These are phyloP conservation scores for Fusarium napiforme DNA, from an alignment of 2,329 filamentous ascomycete genomes.

Conservation along the genomic window DNA sequence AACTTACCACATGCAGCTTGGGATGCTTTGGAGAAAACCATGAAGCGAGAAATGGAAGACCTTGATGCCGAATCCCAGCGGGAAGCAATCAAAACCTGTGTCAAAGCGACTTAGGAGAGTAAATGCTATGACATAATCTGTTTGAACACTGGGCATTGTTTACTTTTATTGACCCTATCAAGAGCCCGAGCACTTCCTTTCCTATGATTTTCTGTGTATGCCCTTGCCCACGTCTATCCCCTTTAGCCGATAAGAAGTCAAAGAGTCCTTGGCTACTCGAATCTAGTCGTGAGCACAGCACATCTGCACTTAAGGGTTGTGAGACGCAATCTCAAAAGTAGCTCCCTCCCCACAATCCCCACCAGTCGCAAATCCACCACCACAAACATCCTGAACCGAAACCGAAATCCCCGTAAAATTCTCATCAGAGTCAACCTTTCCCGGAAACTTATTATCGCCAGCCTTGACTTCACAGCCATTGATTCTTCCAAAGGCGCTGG, in stretches of 20 bases:
- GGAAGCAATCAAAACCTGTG: fast-evolving
- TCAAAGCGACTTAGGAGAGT: fast-evolving
- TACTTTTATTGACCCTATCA: neutral
- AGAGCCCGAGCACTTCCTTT: no score
- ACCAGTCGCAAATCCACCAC: neutral
- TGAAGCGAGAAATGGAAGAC: neutral
- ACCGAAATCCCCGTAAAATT: neutral
- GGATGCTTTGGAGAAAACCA: neutral
- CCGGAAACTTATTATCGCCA: neutral
- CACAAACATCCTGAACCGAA: neutral
- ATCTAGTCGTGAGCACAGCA: no score
- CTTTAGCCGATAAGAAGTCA: no score
- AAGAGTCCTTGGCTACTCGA: no score
- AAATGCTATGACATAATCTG: fast-evolving
- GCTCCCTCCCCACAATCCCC: neutral
- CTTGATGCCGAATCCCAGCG: fast-evolving
- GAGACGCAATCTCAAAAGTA: neutral
- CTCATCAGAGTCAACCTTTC: neutral
- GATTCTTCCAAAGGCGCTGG: neutral
- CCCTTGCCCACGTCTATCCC: no score
- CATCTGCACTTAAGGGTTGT: neutral
- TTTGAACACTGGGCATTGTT: fast-evolving
- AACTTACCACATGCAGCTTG: neutral
- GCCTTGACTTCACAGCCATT: neutral
- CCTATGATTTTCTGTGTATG: no score